phyloP scores from a whole-genome alignment of 164 flowering plant species.

The Nymphaea thermarum region DNA sequence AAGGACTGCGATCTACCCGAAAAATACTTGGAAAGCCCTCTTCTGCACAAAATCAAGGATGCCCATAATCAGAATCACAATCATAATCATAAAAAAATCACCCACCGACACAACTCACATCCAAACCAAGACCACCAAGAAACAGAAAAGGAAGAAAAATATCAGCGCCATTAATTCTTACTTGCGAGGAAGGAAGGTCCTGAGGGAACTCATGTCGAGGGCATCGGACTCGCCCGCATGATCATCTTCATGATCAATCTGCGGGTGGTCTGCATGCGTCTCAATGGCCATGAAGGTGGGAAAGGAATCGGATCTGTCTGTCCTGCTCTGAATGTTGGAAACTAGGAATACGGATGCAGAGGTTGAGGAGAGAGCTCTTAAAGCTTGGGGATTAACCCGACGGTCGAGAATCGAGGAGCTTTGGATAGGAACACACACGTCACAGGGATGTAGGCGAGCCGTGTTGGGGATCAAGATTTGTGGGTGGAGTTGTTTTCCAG shows the following conservation, averaged over 20 bases:
- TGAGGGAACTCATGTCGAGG: background rate
- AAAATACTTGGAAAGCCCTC: constrained; percentile 56
- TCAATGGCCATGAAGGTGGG: background rate
- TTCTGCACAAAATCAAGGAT: constrained; percentile 16
- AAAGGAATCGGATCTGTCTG: too few species aligned
- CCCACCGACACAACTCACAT: background rate
- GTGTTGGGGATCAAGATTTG: background rate
- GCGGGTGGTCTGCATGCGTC: background rate
- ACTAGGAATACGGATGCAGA: background rate
- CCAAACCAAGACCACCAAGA: background rate
- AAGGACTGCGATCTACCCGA: constrained; percentile 53
- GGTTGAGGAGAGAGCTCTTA: background rate
- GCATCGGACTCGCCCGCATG: background rate
- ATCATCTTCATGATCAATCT: background rate
- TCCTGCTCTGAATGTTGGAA: background rate
- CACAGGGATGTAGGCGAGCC: background rate
- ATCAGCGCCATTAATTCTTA: background rate
- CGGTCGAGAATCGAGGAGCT: background rate
- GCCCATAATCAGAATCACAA: background rate
- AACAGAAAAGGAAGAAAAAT: background rate
- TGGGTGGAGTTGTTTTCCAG: background rate
- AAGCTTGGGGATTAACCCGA: background rate
- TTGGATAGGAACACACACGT: background rate
- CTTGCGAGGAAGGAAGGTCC: background rate
- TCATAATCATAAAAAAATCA: background rate